Conservation (phyloP, 768 basidiomycete genomes). For the Amanita molliuscula region DNA sequence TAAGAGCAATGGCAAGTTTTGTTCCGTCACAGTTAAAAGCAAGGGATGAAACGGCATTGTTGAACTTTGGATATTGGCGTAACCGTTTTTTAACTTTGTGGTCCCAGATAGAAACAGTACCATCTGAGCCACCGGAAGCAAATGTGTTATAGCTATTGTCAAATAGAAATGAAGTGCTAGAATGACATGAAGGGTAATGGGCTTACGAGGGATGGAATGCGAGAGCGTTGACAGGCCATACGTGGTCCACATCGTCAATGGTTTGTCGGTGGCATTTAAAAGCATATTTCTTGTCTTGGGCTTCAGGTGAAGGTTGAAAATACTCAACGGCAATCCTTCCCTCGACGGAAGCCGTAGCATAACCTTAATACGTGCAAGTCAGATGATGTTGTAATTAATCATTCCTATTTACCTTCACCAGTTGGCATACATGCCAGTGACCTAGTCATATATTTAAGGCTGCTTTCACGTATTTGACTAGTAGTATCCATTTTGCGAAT, state of each 20-base stretch:
- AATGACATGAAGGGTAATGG: neutral
- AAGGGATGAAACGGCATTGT: slow-evolving; percentile 63
- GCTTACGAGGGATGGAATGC: slow-evolving; percentile 85
- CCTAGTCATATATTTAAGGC: slow-evolving; percentile 91
- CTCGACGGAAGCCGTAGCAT: slow-evolving; percentile 88
- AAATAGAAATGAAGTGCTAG: neutral
- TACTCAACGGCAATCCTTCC: slow-evolving; percentile 97
- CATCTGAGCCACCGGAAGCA: slow-evolving; percentile 91
- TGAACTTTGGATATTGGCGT: slow-evolving; percentile 79
- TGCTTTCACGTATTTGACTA: slow-evolving; percentile 79
- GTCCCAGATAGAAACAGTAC: slow-evolving; percentile 94
- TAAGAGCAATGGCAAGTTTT: slow-evolving; percentile 72
- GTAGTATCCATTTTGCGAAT: slow-evolving; percentile 68
- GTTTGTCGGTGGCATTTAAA: slow-evolving; percentile 96
- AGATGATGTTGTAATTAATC: neutral
- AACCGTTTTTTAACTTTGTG: slow-evolving; percentile 93
- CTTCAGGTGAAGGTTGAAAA: slow-evolving; percentile 70
- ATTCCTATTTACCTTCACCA: slow-evolving; percentile 58
- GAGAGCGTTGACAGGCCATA: slow-evolving; percentile 93
- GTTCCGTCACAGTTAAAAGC: slow-evolving; percentile 80
- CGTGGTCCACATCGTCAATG: slow-evolving; percentile 85
- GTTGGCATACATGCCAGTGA: slow-evolving; percentile 88
- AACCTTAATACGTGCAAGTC: slow-evolving; percentile 39
- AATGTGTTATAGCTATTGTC: slow-evolving; percentile 76
- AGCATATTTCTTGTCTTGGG: slow-evolving; percentile 83